Conservation (phyloP, 108 stramenopile genomes). For the Fistulifera pelliculosa region DNA sequence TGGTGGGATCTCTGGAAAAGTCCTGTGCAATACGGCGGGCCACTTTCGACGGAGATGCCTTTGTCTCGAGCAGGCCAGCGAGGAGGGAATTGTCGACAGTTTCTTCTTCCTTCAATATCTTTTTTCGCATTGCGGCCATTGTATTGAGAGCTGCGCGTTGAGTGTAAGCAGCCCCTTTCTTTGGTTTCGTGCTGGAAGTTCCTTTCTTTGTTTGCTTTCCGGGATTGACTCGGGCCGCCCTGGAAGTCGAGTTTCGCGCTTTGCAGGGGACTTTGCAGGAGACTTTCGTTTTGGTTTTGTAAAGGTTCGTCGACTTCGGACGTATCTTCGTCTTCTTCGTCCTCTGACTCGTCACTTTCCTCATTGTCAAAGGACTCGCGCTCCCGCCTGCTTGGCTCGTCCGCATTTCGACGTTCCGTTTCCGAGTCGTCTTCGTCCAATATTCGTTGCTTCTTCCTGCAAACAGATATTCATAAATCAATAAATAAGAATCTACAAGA, state of each 20-base stretch:
- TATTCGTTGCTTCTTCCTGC: no score
- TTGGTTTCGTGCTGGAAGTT: not conserved
- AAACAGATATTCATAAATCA: no score
- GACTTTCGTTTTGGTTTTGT: not conserved
- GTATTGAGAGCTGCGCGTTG: not conserved
- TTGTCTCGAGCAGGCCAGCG: slow-evolving; percentile 15
- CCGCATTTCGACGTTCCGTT: no score
- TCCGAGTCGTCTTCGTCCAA: no score
- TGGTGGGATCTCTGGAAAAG: slow-evolving; percentile 44
- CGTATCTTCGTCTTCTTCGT: slow-evolving; percentile 5
- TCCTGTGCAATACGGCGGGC: slow-evolving; percentile 21
- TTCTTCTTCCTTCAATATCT: slow-evolving; percentile 19
- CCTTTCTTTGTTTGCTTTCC: not conserved
- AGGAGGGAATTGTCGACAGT: slow-evolving; percentile 22
- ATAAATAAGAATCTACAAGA: no score
- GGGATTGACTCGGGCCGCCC: not conserved
- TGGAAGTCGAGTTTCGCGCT: not conserved
- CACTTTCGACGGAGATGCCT: slow-evolving; percentile 6
- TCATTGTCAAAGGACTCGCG: no score
- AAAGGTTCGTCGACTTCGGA: slow-evolving; percentile 1
- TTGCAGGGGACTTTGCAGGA: no score
- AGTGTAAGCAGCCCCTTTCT: not conserved
- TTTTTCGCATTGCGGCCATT: slow-evolving; percentile 21
- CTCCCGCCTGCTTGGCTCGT: no score
- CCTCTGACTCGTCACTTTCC: not conserved